Evolutionary conservation across 2,329 filamentous ascomycete genomes (phyloP).

Genomic region (Lojkania enalia): DNA sequence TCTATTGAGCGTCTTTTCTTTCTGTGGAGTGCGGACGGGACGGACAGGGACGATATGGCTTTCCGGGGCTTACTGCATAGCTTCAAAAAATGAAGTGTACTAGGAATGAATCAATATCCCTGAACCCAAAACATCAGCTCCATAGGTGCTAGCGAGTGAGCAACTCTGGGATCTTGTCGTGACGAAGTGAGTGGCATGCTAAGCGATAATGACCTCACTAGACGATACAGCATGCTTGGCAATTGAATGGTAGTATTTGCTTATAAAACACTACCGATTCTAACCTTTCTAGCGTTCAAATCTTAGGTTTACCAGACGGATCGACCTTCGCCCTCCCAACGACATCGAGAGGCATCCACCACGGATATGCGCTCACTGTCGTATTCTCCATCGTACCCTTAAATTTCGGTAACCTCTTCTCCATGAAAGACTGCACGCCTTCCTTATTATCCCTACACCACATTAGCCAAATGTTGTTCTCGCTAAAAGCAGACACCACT

Average conservation of each 20-base stretch:
- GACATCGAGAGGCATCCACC: slow-evolving; percentile 65
- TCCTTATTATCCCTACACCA: slow-evolving; percentile 63
- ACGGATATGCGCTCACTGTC: slow-evolving; percentile 64
- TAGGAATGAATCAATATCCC: slow-evolving; percentile 50
- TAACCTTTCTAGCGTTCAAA: slow-evolving; percentile 22
- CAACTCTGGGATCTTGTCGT: no score
- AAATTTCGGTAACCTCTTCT: slow-evolving; percentile 69
- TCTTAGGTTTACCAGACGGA: slow-evolving; percentile 32
- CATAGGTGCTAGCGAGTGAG: no score
- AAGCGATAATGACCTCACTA: no score
- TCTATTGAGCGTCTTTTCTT: slow-evolving; percentile 73
- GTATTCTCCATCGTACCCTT: slow-evolving; percentile 63
- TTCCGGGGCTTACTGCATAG: slow-evolving; percentile 46
- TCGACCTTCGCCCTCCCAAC: slow-evolving; percentile 44
- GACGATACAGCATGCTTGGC: no score
- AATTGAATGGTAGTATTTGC: no score
- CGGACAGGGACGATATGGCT: slow-evolving; percentile 44
- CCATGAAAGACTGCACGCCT: slow-evolving; percentile 68
- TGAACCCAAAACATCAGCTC: no score
- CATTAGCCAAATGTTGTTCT: slow-evolving; percentile 3
- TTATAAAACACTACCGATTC: no score
- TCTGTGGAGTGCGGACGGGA: slow-evolving; percentile 44
- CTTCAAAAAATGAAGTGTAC: slow-evolving; percentile 48
- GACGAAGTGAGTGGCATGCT: no score
- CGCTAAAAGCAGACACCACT: no score